Evolutionary conservation across 805 yeast species (phyloP).

Genomic region (Wickerhamiella qilinensis): DNA sequence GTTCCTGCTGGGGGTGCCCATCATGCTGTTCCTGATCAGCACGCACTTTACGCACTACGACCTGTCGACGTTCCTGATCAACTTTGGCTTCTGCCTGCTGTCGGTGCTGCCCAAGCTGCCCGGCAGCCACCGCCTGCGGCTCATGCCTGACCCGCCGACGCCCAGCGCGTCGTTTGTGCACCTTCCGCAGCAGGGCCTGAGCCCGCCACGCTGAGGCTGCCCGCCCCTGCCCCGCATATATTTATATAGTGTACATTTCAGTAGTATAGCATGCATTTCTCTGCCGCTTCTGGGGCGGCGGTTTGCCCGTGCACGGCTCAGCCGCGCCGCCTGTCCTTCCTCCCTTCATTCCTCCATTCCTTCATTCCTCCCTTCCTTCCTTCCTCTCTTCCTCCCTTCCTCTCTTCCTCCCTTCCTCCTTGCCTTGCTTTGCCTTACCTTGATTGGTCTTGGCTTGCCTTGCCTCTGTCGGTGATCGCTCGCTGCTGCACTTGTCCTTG

Average conservation of each 20-base stretch:
- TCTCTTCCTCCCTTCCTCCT: too few relatives aligned
- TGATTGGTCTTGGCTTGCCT: too few relatives aligned
- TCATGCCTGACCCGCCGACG: constrained; percentile 15
- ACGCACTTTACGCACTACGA: constrained; percentile 87
- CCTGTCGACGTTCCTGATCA: constrained; percentile 57
- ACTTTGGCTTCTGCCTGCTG: constrained; percentile 64
- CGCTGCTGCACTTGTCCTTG: background rate
- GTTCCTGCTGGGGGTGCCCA: constrained; percentile 84
- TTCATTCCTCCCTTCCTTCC: too few relatives aligned
- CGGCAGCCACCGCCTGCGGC: constrained; percentile 21
- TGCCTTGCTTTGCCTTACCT: too few relatives aligned
- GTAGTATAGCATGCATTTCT: too few relatives aligned
- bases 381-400: too few relatives aligned
- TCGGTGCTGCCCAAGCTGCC: constrained; percentile 91
- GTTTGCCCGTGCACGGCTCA: background rate
- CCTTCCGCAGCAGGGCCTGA: constrained; percentile 1
- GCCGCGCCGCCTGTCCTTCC: background rate
- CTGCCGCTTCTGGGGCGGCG: too few relatives aligned
- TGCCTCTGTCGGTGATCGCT: too few relatives aligned
- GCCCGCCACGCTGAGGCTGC: background rate
- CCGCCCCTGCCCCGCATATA: constrained; percentile 6
- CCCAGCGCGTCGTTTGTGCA: constrained; percentile 6
- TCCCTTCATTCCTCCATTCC: too few relatives aligned
- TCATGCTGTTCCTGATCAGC: constrained; percentile 64
- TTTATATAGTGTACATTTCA: background rate